phyloP scores from a whole-genome alignment of 2,329 filamentous ascomycete species.

The Cercospora nicotianae region DNA sequence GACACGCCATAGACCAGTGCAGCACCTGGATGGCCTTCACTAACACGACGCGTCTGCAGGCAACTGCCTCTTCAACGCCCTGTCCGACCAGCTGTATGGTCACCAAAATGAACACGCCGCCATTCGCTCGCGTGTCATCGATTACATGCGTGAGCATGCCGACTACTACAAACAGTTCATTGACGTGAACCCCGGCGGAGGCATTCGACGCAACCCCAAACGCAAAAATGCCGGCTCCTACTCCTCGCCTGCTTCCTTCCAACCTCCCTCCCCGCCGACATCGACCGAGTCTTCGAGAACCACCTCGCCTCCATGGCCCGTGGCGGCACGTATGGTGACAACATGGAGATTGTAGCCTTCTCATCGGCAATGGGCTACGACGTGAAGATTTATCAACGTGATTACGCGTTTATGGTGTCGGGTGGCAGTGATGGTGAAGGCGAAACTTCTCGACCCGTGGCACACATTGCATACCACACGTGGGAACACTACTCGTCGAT shows the following conservation, averaged over 20 bases:
- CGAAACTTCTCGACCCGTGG: constrained; percentile 37
- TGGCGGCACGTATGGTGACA: constrained; percentile 63
- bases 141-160: constrained; percentile 61
- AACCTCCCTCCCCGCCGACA: constrained; percentile 55
- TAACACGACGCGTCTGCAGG: constrained; percentile 47
- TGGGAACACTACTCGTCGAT: constrained; percentile 70
- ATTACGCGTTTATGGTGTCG: constrained; percentile 53
- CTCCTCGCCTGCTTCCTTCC: constrained; percentile 48
- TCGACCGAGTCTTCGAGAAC: constrained; percentile 53
- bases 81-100: constrained; percentile 67
- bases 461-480: constrained; percentile 53
- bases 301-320: constrained; percentile 62
- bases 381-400: constrained; percentile 62
- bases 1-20: constrained; percentile 16
- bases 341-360: constrained; percentile 68
- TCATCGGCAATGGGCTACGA: constrained; percentile 61
- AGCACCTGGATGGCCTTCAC: constrained; percentile 17
- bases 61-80: constrained; percentile 69
- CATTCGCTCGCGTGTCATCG: constrained; percentile 60
- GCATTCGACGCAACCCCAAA: constrained; percentile 59
- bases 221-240: constrained; percentile 55
- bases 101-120: constrained; percentile 57
- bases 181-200: constrained; percentile 54
- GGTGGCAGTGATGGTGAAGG: constrained; percentile 40
- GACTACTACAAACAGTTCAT: constrained; percentile 67